Evolutionary conservation across 202 grass and related monocot species (phyloP), one percentile per base, ranked within the genome.

Genomic region (Musa balbisiana): DNA sequence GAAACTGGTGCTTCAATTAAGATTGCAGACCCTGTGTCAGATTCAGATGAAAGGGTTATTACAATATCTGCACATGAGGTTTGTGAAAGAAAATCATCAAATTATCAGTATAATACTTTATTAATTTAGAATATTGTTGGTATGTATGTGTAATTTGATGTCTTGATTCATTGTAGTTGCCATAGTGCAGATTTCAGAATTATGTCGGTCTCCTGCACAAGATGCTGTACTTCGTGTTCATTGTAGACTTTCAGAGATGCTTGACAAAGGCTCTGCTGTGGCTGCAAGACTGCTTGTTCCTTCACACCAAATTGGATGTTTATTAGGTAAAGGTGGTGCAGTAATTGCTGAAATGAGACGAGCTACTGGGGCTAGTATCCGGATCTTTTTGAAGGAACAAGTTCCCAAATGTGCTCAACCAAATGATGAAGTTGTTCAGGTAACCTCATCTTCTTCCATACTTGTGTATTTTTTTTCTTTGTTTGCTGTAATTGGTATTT

Each of bases 281-380:
- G 74, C 85, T 77, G 91, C 91, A 71, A 90, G 91, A 79, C 87
- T 93, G 76, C 88, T 93, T 80, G 87, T 93, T 81, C 87, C 87
- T 75, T 60, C 85, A 23, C 91, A 90, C 50, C 85, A 93, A 75
- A 93, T 93, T 11, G 87, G 87, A 82, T 89, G 87, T 66, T 76
- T 93, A 16, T 83, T 90, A 74, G 91, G 91, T 66, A 90, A 90
- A 88, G 87, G 91, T 79, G 91, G 91, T 27, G 80, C 80, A 17
- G 87, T 93, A 80, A 87, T 93, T 67, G 73, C 87, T 80, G 91
- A 93, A 82, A 93, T 93, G 83, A 90, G 91, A 81, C 87, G 83
- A 29, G 20, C 85, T 73, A 93, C 91, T 79, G 91, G 91, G 71
- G 91, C 91, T 69, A 82, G 76, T 82, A 90, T 93, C 49, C 85